A percentile compares a stretch with the other conserved stretches of the same genome.
phyloP scores from a whole-genome alignment of 176 grass and related monocot species.

The Zea luxurians region DNA sequence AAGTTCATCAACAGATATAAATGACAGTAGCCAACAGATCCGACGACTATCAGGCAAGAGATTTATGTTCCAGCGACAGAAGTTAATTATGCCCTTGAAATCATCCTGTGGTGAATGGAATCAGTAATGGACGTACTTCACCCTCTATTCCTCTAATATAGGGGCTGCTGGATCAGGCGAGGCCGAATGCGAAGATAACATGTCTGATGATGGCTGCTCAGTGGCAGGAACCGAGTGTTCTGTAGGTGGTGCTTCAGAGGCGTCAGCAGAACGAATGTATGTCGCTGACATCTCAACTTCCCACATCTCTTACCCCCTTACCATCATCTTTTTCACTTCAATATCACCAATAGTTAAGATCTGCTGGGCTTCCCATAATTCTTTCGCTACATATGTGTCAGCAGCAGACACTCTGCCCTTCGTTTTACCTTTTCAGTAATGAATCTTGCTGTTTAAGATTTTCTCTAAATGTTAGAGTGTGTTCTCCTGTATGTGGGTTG shows the following conservation, averaged over 20 bases:
- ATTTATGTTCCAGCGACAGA: slow-evolving; percentile 22
- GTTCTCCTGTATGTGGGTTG: too few relatives aligned
- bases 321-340: slow-evolving; percentile 1
- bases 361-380: background rate
- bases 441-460: slow-evolving; percentile 9
- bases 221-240: slow-evolving; percentile 71
- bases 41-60: slow-evolving; percentile 36
- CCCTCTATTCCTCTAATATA: slow-evolving; percentile 11
- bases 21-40: slow-evolving; percentile 41
- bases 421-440: background rate
- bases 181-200: slow-evolving; percentile 54
- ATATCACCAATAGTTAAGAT: background rate
- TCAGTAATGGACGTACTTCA: slow-evolving; percentile 19
- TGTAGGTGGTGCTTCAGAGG: slow-evolving; percentile 58
- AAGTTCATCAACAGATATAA: slow-evolving; percentile 45
- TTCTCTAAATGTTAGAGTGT: background rate
- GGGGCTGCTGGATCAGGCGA: slow-evolving; percentile 46
- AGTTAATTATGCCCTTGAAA: slow-evolving; percentile 28
- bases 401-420: background rate
- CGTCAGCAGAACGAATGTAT: slow-evolving; percentile 42
- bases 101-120: slow-evolving; percentile 39
- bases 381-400: background rate
- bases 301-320: background rate
- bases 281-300: background rate
- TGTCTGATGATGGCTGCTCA: slow-evolving; percentile 68